These are phyloP conservation scores for Mycena crocata DNA, from an alignment of 768 basidiomycete genomes.

Conservation along the genomic window DNA sequence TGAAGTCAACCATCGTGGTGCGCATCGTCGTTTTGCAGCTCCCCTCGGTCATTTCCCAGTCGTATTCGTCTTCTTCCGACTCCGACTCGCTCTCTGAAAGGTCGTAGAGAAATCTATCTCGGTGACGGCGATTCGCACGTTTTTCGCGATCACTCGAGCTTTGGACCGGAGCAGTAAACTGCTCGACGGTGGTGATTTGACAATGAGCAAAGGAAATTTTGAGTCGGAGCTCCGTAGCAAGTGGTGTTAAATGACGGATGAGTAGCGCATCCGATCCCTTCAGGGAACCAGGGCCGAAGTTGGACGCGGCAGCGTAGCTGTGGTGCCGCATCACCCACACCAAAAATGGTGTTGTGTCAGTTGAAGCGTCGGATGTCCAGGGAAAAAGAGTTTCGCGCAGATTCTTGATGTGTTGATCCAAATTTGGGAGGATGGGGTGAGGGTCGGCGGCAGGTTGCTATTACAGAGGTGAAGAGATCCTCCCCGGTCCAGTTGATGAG, in stretches of 20 bases:
- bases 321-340: constrained; percentile 28
- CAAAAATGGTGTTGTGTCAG: constrained; percentile 12
- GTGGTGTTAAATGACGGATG: constrained; percentile 26
- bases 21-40: too few relatives aligned
- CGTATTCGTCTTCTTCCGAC: too few relatives aligned
- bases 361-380: constrained; percentile 24
- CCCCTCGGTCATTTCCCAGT: too few relatives aligned
- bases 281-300: constrained; percentile 27
- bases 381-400: constrained; percentile 25
- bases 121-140: too few relatives aligned
- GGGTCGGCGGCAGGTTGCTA: constrained; percentile 23
- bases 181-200: neutral
- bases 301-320: neutral
- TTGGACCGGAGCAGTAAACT: neutral
- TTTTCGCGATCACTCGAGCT: too few relatives aligned
- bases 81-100: too few relatives aligned
- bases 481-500: constrained; percentile 16
- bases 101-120: too few relatives aligned
- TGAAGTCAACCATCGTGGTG: too few relatives aligned
- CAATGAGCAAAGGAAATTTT: constrained; percentile 28
- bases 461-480: constrained; percentile 20
- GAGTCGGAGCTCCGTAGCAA: constrained; percentile 30
- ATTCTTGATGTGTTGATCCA: constrained; percentile 17
- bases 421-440: constrained; percentile 27
- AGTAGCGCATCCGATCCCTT: constrained; percentile 28